Base-by-base conservation (phyloP, 148 eudicot species). In the Spergularia marina region DNA sequence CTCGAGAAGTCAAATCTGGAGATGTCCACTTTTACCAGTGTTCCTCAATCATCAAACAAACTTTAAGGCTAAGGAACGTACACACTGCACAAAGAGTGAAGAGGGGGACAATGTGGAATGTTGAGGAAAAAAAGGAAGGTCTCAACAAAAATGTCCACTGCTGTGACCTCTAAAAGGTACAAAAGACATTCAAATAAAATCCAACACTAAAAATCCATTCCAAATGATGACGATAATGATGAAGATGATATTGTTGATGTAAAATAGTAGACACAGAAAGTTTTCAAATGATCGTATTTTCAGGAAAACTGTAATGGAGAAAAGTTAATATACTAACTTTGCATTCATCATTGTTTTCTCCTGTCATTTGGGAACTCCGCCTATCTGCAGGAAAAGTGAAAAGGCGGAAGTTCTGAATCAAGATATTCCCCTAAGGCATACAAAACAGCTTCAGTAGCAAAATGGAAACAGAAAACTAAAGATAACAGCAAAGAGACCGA, bases 311-410 rank as follows among this genome's bases (percentile, higher is more conserved):
- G 7, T 21, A 67, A 53, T 20, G 56, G 36, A 20, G 23, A 63
- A 56, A 71, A 65, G 44, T 23, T 25, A 72, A 60, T 17, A 21
- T 21, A 78, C 84, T 52, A 80, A 85, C 88, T 53, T 59, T 70
- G 72, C 55, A 65, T 72, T 65, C 76, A 53, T 69, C 79, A 71
- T 80, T 74, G 54, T 76, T 65, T 73, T 80, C 82, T 74, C 49
- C 74, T 20, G 76, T 54, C 74, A 70, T 44, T 71, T 73, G 70
- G 30, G 73, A 76, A 75, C 36, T 34, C 72, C 75, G 74, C 41
- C 79, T 83, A 58, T 82, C 88, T 85, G 65, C 71, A 70, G 13
- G 20, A 62, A 53, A 73, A 57, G 34, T 11, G 10, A 66, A 58
- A 70, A 7, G 20, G 49, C 36, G 25, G 40, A 65, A 47, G 11